phyloP scores from a whole-genome alignment of 2,329 filamentous ascomycete genomes.

The Colletotrichum euphorbiae region DNA sequence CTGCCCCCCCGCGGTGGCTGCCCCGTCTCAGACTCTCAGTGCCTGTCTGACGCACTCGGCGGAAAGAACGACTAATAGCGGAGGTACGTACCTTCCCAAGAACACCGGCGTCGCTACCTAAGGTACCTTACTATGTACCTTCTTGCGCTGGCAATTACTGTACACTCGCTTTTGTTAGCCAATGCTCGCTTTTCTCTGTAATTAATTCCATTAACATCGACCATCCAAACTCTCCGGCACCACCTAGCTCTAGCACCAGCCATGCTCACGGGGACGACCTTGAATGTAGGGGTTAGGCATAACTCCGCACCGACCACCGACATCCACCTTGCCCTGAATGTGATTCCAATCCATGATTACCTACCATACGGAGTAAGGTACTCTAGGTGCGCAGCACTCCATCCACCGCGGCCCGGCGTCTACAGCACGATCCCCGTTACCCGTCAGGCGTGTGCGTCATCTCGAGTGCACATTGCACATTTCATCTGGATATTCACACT shows the following conservation, averaged over 20 bases:
- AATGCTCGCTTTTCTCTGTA: constrained; percentile 27
- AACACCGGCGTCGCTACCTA: not conserved
- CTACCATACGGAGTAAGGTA: no score
- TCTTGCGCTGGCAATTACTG: not conserved
- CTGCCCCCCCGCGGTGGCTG: no score
- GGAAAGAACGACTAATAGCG: not conserved
- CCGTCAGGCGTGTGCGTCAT: constrained; percentile 23
- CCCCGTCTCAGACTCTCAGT: no score
- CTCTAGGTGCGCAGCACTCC: not conserved
- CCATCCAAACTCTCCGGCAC: constrained; percentile 18
- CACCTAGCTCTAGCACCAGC: not conserved
- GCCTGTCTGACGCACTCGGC: constrained; percentile 35
- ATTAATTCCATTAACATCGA: constrained; percentile 27
- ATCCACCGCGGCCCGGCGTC: not conserved
- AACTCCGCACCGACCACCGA: constrained; percentile 35
- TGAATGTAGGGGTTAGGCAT: constrained; percentile 33
- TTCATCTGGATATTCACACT: constrained; percentile 9
- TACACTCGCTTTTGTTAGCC: constrained; percentile 35
- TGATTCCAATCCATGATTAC: constrained; percentile 7
- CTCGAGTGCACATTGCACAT: constrained; percentile 7
- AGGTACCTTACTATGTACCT: not conserved
- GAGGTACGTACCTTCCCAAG: constrained; percentile 24
- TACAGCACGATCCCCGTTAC: constrained; percentile 2
- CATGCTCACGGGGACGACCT: not conserved
- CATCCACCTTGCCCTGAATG: not conserved